phyloP scores from a whole-genome alignment of 202 grass and related monocot species.

The Alloteropsis angusta region DNA sequence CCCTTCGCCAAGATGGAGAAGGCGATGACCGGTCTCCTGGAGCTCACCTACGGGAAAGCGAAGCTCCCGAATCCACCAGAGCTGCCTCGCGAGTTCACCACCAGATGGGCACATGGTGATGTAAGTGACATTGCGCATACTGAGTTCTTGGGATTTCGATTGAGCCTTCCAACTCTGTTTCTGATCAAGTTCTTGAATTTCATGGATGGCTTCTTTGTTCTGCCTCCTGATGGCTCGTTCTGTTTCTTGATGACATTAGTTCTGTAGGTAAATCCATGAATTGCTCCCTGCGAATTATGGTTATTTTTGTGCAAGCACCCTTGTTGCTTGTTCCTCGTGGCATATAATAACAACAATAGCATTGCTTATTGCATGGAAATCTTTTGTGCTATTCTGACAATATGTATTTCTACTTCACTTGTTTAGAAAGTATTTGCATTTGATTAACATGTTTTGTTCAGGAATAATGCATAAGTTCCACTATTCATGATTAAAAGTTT shows the following conservation, averaged over 20 bases:
- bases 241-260: not conserved
- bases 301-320: slow-evolving; percentile 1
- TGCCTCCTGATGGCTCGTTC: not conserved
- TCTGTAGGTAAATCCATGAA: not conserved
- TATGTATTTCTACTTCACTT: not conserved
- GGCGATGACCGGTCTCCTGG: slow-evolving; percentile 25
- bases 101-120: not conserved
- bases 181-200: not conserved
- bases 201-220: not conserved
- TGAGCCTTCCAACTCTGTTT: slow-evolving; percentile 6
- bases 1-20: slow-evolving; percentile 21
- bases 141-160: slow-evolving; percentile 10
- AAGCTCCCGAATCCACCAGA: slow-evolving; percentile 4
- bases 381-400: not conserved
- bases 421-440: not conserved
- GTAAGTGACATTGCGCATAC: slow-evolving; percentile 16
- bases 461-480: not conserved
- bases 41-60: not conserved
- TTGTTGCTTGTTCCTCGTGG: not conserved
- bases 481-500: not conserved
- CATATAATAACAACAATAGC: not conserved
- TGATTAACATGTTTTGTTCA: not conserved
- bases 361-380: not conserved
- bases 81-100: slow-evolving; percentile 25
- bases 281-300: not conserved